phyloP scores from a whole-genome alignment of 768 basidiomycete species.

The Auricularia sp. region DNA sequence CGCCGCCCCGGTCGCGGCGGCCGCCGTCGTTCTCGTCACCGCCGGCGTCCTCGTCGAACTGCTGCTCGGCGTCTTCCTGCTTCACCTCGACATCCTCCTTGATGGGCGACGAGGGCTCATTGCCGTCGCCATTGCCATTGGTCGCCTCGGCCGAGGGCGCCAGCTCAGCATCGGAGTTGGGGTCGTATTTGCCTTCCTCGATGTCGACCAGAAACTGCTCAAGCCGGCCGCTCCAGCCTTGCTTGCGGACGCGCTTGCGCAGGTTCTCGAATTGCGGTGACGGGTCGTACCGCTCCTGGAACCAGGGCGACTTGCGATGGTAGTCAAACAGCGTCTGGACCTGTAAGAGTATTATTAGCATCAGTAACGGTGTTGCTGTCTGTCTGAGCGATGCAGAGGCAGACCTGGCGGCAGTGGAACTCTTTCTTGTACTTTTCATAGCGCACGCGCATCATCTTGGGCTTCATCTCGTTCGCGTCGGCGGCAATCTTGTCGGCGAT shows the following conservation, averaged over 20 bases:
- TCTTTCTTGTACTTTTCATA: conserved; percentile 96
- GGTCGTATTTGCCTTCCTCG: conserved; percentile 79
- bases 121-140: conserved; percentile 29
- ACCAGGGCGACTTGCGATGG: conserved; percentile 94
- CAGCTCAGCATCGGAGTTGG: conserved; percentile 42
- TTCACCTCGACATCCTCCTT: conserved; percentile 30
- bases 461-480: conserved; percentile 73
- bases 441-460: conserved; percentile 73
- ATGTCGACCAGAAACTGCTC: conserved; percentile 69
- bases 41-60: conserved; percentile 26
- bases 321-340: conserved; percentile 93
- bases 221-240: conserved; percentile 73
- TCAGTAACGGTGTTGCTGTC: not conserved
- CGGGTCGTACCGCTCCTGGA: conserved; percentile 90
- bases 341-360: conserved; percentile 31
- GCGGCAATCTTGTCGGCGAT: conserved; percentile 66
- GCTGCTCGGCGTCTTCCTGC: conserved; percentile 11
- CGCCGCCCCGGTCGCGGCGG: conserved; percentile 34
- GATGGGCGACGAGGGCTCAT: conserved; percentile 24
- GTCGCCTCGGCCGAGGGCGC: conserved; percentile 26
- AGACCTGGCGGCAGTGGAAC: conserved; percentile 78
- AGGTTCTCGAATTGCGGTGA: conserved; percentile 57
- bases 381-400: conserved; percentile 18
- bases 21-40: conserved; percentile 7
- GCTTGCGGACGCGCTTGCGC: conserved; percentile 69